These are phyloP conservation scores for Quercus lobata DNA, from an alignment of 331 rosid species.

Conservation along the genomic window DNA sequence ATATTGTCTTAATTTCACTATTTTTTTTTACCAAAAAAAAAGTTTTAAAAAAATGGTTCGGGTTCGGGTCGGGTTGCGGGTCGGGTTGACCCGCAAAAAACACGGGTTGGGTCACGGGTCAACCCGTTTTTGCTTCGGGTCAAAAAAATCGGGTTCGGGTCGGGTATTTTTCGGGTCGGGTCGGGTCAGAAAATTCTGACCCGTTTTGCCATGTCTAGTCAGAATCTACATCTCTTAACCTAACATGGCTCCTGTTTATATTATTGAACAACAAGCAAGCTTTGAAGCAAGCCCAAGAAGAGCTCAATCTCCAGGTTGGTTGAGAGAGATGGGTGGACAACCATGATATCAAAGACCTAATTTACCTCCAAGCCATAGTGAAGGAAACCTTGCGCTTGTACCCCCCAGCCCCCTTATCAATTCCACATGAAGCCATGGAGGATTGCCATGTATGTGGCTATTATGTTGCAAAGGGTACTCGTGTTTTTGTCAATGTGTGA, in stretches of 20 bases:
- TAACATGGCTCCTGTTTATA: constrained; percentile 46
- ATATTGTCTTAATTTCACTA: too few relatives aligned
- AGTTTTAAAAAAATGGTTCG: too few relatives aligned
- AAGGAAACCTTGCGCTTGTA: constrained; percentile 48
- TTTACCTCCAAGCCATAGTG: constrained; percentile 40
- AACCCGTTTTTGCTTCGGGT: too few relatives aligned
- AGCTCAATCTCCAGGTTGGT: constrained; percentile 37
- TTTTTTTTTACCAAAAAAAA: too few relatives aligned
- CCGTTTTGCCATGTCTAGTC: too few relatives aligned
- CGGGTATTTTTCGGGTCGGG: too few relatives aligned
- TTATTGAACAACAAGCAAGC: constrained; percentile 29
- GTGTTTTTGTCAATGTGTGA: too few relatives aligned
- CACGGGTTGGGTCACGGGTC: too few relatives aligned
- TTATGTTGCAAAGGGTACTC: constrained; percentile 44
- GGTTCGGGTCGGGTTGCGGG: too few relatives aligned
- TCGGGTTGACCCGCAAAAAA: too few relatives aligned
- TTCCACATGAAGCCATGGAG: constrained; percentile 54
- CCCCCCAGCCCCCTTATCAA: constrained; percentile 50
- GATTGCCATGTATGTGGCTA: constrained; percentile 42
- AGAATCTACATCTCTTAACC: constrained; percentile 43
- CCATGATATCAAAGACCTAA: constrained; percentile 24
- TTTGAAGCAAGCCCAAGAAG: constrained; percentile 47
- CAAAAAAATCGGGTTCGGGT: too few relatives aligned
- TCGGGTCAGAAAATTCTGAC: too few relatives aligned
- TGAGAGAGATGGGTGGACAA: constrained; percentile 41